Evolutionary conservation across 2,329 filamentous ascomycete species (phyloP), one percentile per base, ranked within the genome.

Genomic region (Clonostachys rhizophaga): DNA sequence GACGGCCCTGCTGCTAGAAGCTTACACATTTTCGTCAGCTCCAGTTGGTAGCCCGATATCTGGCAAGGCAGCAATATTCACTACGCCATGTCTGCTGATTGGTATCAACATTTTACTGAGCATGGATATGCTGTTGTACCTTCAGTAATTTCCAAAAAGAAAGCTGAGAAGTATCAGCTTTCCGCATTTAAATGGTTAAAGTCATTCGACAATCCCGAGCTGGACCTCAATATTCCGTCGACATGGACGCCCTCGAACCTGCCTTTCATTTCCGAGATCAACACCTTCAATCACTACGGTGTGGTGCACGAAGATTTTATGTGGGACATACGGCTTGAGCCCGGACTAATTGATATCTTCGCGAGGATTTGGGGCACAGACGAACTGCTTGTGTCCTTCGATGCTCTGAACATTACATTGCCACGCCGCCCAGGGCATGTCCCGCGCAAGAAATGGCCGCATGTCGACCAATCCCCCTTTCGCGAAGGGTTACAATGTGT

Each of bases 321-420:
- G 44, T 72, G 69, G 68, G 63, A 58, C 7, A 58, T 63, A 11
- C 60, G 67, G 4, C 54, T 56, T 18, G 67, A 71, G 50, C 67
- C 65, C 1, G 62, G 58, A 10, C 59, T 71, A 1, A n/a, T 70
- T 13, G 62, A 64, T 5, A 54, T 58, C 2, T 74, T 74, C 43
- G 64, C 61, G 33, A 67, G 63, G 48, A 54, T 73, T 3, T 72
- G 66, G 47, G 59, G 60, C 5, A 69, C 66, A 11, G 52, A 68
- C 16, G 62, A 74, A 33, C 55, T 74, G 12, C 61, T 73, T 41
- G 70, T 72, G 3, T 71, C 68, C 0, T 75, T 74, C 48, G 71
- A 74, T 48, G 64, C 62, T 3, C 53, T 74, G 42, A 73, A 74
- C 50, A 61, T 72, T 47, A 63, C 64, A 5, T 63, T 68, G 35